Percentiles rank a stretch among this genome's conserved stretches.
Evolutionary conservation across 2,329 filamentous ascomycete genomes (phyloP).

Genomic region (Sporothrix pseudoabietina): DNA sequence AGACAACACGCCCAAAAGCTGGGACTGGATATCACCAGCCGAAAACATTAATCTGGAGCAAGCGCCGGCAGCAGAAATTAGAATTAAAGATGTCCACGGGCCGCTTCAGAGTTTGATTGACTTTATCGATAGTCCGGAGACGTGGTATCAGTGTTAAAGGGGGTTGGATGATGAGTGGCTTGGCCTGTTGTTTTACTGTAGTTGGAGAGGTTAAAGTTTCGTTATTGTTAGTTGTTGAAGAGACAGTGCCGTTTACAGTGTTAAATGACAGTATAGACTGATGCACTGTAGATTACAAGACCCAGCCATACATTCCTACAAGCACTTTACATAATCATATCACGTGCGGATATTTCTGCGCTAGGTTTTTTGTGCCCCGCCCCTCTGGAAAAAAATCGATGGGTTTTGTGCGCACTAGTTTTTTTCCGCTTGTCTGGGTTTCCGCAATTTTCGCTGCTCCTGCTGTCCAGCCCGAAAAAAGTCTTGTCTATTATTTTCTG

Average conservation of each 20-base stretch:
- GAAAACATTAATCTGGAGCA: not conserved
- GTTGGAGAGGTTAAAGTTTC: not conserved
- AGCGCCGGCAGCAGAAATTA: not conserved
- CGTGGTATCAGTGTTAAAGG: not conserved
- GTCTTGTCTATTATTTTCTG: slow-evolving; percentile 29
- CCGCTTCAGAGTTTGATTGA: slow-evolving; percentile 6
- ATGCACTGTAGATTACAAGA: not conserved
- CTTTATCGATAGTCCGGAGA: slow-evolving; percentile 6
- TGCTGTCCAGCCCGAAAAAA: slow-evolving; percentile 26
- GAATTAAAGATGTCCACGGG: not conserved
- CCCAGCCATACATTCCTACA: not conserved
- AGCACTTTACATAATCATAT: slow-evolving; percentile 15
- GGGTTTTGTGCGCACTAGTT: slow-evolving; percentile 35
- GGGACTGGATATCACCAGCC: slow-evolving; percentile 7
- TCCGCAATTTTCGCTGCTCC: slow-evolving; percentile 28
- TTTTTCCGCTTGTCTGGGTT: slow-evolving; percentile 27
- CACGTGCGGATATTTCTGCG: not conserved
- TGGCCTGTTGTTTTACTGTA: not conserved
- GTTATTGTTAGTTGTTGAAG: not conserved
- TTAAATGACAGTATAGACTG: too few relatives aligned
- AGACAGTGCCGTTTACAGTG: not conserved
- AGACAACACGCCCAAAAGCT: not conserved
- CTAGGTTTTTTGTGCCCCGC: slow-evolving; percentile 33
- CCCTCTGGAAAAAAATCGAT: slow-evolving; percentile 24
- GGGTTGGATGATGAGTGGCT: not conserved